Evolutionary conservation across 2,329 filamentous ascomycete species (phyloP).

Genomic region (Penicillium freii): DNA sequence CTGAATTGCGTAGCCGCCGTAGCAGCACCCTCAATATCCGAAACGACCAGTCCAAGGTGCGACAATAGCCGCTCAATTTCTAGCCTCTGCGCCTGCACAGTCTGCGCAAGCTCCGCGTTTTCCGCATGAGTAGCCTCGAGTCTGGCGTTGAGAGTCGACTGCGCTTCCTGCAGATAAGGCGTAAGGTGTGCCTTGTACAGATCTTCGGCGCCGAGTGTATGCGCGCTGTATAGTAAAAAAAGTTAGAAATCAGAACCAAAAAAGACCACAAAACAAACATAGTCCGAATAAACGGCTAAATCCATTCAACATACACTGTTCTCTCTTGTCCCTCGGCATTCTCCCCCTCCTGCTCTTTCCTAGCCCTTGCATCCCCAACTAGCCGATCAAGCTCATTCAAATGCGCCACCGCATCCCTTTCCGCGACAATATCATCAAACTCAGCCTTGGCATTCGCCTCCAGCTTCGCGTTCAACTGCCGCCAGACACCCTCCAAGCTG

Average conservation of each 20-base stretch:
- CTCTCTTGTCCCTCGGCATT: slow-evolving; percentile 35
- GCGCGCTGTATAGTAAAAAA: slow-evolving; percentile 46
- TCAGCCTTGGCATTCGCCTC: slow-evolving; percentile 57
- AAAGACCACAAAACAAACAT: background rate
- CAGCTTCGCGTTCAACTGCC: slow-evolving; percentile 58
- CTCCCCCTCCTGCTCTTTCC: slow-evolving; percentile 44
- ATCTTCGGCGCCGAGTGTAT: slow-evolving; percentile 56
- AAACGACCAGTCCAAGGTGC: slow-evolving; percentile 56
- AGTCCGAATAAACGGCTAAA: background rate
- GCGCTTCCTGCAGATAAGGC: slow-evolving; percentile 54
- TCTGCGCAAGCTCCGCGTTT: slow-evolving; percentile 54
- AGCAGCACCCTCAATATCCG: slow-evolving; percentile 55
- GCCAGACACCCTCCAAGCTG: slow-evolving; percentile 56
- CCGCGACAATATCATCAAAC: slow-evolving; percentile 59
- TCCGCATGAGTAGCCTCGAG: slow-evolving; percentile 51
- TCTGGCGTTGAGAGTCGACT: slow-evolving; percentile 49
- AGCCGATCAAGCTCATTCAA: slow-evolving; percentile 62
- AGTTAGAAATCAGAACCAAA: slow-evolving; percentile 2
- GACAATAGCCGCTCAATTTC: slow-evolving; percentile 58
- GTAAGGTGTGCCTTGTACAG: slow-evolving; percentile 59
- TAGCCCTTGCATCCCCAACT: slow-evolving; percentile 56
- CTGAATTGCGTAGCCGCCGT: slow-evolving; percentile 43
- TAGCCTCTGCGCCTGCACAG: slow-evolving; percentile 53
- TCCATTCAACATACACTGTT: slow-evolving; percentile 47
- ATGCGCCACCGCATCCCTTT: slow-evolving; percentile 56